Evolutionary conservation across 371 early-diverging fungal species (phyloP).

Genomic region (Apophysomyces variabilis): DNA sequence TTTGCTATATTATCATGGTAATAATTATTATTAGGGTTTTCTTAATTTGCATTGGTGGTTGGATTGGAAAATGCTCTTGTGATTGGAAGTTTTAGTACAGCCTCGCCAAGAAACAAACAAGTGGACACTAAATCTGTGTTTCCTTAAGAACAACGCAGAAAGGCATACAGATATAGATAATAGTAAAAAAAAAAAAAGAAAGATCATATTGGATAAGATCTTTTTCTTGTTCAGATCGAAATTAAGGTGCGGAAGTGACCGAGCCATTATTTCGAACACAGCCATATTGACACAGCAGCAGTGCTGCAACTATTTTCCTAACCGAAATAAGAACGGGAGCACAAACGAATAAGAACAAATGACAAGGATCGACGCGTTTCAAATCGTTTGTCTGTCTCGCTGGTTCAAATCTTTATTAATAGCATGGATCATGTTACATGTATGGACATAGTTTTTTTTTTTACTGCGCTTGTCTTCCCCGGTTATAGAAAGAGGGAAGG

Average conservation of each 20-base stretch:
- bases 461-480: no score
- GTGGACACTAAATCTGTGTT: background rate
- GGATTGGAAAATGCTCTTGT: background rate
- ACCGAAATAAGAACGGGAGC: no score
- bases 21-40: background rate
- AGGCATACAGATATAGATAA: no score
- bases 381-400: background rate
- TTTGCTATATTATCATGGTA: no score
- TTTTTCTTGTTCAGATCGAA: background rate
- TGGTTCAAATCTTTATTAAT: background rate
- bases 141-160: background rate
- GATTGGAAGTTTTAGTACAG: background rate
- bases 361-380: slow-evolving; percentile 4
- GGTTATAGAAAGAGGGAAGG: no score
- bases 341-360: background rate
- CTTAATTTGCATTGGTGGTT: background rate
- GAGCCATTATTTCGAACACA: background rate
- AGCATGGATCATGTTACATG: background rate
- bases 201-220: no score
- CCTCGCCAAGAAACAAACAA: slow-evolving; percentile 7
- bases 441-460: background rate
- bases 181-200: no score
- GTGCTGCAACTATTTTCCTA: no score
- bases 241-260: background rate
- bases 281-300: background rate